These are phyloP conservation scores for Sonneratia caseolaris DNA, from an alignment of 345 rosid genomes.

Conservation along the genomic window DNA sequence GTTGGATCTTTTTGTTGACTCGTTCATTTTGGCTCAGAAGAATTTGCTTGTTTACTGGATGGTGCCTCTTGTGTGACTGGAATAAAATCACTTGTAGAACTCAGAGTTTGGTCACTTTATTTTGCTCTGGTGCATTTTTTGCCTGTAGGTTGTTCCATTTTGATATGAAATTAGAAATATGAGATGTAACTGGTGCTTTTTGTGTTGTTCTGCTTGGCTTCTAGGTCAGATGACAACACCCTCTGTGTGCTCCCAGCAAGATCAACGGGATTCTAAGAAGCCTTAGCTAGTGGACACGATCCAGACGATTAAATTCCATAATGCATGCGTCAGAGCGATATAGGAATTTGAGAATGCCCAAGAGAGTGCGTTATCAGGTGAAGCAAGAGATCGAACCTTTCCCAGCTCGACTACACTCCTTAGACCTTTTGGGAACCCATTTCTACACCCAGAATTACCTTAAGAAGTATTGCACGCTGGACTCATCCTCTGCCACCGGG, in stretches of 20 bases:
- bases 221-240: not conserved
- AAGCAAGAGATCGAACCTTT: conserved; percentile 32
- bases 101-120: no score
- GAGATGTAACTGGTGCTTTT: not conserved
- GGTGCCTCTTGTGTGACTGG: not conserved
- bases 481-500: conserved; percentile 43
- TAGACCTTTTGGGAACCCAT: conserved; percentile 22
- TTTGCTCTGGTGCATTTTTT: not conserved
- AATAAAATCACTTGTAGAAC: not conserved
- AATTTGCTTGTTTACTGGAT: not conserved
- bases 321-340: conserved; percentile 31
- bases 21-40: no score
- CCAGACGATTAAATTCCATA: not conserved
- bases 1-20: no score
- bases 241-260: not conserved
- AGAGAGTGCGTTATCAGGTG: conserved; percentile 29
- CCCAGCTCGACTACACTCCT: conserved; percentile 30
- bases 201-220: not conserved
- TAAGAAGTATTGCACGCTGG: conserved; percentile 46
- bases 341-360: conserved; percentile 29
- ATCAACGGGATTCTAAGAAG: not conserved
- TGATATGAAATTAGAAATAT: not conserved
- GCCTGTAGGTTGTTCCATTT: not conserved
- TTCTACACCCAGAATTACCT: conserved; percentile 26
- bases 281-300: not conserved